Evolutionary conservation across 1,284 basidiomycete genomes (phyloP), one percentile per base, ranked within the genome.

Genomic region (Cutaneotrichosporon sp.): DNA sequence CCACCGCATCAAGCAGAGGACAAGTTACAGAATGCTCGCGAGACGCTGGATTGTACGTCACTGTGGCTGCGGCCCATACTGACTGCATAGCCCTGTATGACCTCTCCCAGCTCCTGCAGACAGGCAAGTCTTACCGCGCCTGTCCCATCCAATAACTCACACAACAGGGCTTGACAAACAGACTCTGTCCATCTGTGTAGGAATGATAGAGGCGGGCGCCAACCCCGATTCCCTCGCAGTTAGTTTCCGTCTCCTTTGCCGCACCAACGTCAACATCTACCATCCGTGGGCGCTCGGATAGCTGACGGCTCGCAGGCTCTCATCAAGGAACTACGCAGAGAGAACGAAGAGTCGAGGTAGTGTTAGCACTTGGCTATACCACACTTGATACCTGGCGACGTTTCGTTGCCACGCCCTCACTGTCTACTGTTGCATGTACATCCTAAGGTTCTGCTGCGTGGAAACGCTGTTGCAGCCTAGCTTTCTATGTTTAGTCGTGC

Each of bases 141-240:
- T 44, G 9, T 21, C 38, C 18, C 17, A 3, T 2, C 8, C 18
- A 18, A 10, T 20, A 12, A 13, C 8, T 40, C 52, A 49, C 7
- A 49, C 47, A 12, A 15, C 53, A 74, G 72, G 72, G 1, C 63
- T 74, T 15, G 70, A 74, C 35, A 74, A 73, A 54, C 69, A 72
- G 48, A 66, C 69, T 8, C 56, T 74, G 12, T 67, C 64, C 4
- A 66, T 72, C 38, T 74, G 72, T 54, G 66, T 73, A 12, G 67
- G 69, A 8, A 73, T 74, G 72, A 71, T 74, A 18, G 72, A 74
- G 57, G 62, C 62, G 9, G 72, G 72, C 33, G 66, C 72, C 20
- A 73, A 72, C 55, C 72, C 72, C 2, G 72, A 74, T 54, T 68
- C 70, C 3, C 59, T 74, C 1, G 72, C 72, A 18, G 72, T 73